Evolutionary conservation across 495 filamentous ascomycete species (phyloP), one percentile per base, ranked within the genome.

Genomic region (Penicillium simplicissimum): DNA sequence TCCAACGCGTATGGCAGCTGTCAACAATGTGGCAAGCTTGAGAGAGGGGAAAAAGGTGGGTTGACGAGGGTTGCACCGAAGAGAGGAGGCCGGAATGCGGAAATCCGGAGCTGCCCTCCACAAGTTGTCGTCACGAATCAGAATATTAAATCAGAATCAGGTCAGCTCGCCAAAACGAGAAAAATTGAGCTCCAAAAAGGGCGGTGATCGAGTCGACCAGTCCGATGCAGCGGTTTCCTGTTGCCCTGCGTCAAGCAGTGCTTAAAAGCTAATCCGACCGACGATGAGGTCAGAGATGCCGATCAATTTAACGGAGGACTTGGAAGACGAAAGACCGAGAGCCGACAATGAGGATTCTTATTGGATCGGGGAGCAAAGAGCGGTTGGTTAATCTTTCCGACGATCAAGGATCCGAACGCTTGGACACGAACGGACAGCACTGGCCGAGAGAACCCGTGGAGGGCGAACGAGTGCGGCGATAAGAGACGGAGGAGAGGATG

Each of bases 11-110:
- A 38, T 60, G 48, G 52, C 52, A 60, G 38, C 61, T 67, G 63
- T 69, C 67, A 71, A 67, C 62, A 67, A 69, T 61, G 67, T 71
- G 65, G 68, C 63, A 59, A 63, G 48, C 52, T 14, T 52, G 45
- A 31, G 34, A 40, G 48, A 52, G 35, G 15, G 51, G 34, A 52
- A 15, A 52, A 8, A 6, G 56, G 31, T 57, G 25, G 19, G 34
- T 35, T 40, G 42, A 49, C 40, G 43, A 51, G 36, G 63, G 63
- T 69, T 69, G 67, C 63, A 66, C 63, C 55, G 57, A 36, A 60
- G 42, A 40, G 11, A 9, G 14, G 21, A 28, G 25, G 49, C 67
- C 68, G 68, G 68, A 70, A 70, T 66, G 52, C 61, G 66, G 59
- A 57, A 58, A 33, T 52, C 55, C 28, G 43, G 55, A 52, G 57